Conservation (phyloP, 345 rosid genomes). For the Acer saccharum region DNA sequence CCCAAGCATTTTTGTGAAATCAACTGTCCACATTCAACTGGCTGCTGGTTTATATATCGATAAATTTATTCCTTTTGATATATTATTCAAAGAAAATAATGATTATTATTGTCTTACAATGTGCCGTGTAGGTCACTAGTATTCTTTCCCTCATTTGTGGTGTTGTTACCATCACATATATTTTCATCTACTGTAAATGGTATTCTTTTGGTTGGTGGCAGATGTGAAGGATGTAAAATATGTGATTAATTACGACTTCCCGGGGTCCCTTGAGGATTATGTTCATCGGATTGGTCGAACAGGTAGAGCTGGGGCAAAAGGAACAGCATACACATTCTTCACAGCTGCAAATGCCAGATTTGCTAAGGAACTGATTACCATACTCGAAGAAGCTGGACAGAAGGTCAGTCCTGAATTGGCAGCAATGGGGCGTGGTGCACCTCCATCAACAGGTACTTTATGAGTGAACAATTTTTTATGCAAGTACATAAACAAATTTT, state of each 20-base stretch:
- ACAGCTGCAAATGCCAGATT: conserved; percentile 96
- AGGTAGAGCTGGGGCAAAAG: conserved; percentile 99
- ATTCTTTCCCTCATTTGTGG: too few species aligned
- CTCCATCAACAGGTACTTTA: conserved; percentile 80
- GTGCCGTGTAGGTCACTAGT: too few species aligned
- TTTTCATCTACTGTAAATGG: too few species aligned
- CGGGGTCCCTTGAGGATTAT: conserved; percentile 98
- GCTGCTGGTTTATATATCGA: not conserved
- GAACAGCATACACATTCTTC: conserved; percentile 98
- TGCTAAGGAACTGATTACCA: conserved; percentile 84
- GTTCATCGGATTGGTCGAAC: conserved; percentile 98
- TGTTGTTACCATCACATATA: too few species aligned
- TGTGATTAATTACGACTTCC: conserved; percentile 97
- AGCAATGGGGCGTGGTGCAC: conserved; percentile 95
- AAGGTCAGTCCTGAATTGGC: conserved; percentile 86
- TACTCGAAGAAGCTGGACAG: conserved; percentile 98
- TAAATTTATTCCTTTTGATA: not conserved
- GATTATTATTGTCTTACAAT: too few species aligned
- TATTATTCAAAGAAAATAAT: not conserved
- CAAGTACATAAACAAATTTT: not conserved
- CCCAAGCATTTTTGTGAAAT: too few species aligned
- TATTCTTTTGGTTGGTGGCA: conserved; percentile 38
- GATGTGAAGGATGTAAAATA: conserved; percentile 97
- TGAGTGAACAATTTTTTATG: not conserved
- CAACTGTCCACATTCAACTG: not conserved